These are phyloP conservation scores for Luffa aegyptiaca DNA, from an alignment of 306 rosid species.

Conservation along the genomic window DNA sequence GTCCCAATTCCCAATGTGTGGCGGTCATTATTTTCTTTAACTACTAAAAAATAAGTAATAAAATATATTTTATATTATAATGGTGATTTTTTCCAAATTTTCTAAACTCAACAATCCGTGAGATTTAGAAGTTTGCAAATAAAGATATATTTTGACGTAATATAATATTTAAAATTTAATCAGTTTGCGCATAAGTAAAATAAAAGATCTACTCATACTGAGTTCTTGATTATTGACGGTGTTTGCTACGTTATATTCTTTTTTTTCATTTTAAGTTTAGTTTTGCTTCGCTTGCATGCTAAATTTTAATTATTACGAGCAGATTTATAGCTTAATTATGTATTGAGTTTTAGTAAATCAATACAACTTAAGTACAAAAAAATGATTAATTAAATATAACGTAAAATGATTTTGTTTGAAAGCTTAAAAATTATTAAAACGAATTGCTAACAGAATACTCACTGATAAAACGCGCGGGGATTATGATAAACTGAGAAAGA, in stretches of 20 bases:
- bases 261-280: background rate
- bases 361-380: background rate
- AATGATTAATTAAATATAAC: background rate
- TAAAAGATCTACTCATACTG: too few relatives aligned
- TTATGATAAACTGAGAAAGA: constrained; percentile 26
- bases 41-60: too few relatives aligned
- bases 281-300: background rate
- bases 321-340: background rate
- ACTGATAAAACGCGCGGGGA: constrained; percentile 37
- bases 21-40: background rate
- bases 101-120: too few relatives aligned
- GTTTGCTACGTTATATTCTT: background rate
- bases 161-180: too few relatives aligned
- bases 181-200: too few relatives aligned
- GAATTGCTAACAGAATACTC: background rate
- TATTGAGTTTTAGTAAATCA: background rate
- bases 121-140: too few relatives aligned
- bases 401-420: background rate
- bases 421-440: background rate
- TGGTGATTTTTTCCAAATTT: too few relatives aligned
- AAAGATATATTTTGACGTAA: too few relatives aligned
- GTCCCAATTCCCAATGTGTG: background rate
- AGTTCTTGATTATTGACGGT: too few relatives aligned
- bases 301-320: background rate
- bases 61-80: too few relatives aligned